Percentiles rank a stretch among this genome's conserved stretches.
Conservation (phyloP, 345 rosid species). For the Citropsis articulata region DNA sequence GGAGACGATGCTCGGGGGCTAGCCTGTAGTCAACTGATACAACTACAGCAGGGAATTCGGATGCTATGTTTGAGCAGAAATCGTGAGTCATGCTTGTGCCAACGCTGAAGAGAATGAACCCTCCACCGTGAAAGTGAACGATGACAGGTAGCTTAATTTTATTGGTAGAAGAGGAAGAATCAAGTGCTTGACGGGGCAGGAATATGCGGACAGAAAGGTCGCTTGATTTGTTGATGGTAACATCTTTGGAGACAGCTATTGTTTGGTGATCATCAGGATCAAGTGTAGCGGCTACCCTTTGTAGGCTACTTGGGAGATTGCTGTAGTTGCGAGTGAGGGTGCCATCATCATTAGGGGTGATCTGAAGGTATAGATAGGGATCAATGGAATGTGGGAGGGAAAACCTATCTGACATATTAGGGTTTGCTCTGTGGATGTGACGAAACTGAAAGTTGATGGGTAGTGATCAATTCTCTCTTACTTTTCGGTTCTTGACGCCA, state of each 20-base stretch:
- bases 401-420: constrained; percentile 5
- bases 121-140: constrained; percentile 62
- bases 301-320: constrained; percentile 6
- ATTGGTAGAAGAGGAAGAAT: neutral
- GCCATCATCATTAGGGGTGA: constrained; percentile 2
- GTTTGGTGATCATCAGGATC: neutral
- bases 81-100: constrained; percentile 11
- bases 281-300: neutral
- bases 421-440: no score
- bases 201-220: constrained; percentile 34
- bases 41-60: constrained; percentile 34
- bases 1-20: constrained; percentile 70
- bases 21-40: constrained; percentile 49
- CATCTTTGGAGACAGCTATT: constrained; percentile 20
- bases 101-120: constrained; percentile 43
- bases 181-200: constrained; percentile 19
- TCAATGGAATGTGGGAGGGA: neutral
- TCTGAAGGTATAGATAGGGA: constrained; percentile 28
- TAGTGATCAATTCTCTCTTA: no score
- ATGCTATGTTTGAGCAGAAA: constrained; percentile 38
- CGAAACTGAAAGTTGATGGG: no score
- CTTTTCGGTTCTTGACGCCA: no score
- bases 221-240: constrained; percentile 28
- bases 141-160: constrained; percentile 48
- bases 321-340: neutral